Evolutionary conservation across 2,329 filamentous ascomycete species (phyloP).

Genomic region (Penicillium paneum): DNA sequence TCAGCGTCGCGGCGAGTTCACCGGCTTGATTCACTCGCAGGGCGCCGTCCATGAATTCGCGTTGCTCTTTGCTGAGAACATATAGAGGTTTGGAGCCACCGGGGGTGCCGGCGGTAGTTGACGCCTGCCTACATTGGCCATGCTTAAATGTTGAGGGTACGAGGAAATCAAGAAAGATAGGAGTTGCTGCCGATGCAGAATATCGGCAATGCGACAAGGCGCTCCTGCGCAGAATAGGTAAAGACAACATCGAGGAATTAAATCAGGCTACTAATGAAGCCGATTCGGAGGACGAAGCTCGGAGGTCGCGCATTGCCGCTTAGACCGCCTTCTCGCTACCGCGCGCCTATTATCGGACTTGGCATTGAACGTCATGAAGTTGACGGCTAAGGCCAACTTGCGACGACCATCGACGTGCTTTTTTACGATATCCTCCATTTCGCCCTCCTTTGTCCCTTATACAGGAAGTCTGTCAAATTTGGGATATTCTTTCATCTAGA

Average conservation of each 20-base stretch:
- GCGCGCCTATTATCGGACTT: constrained; percentile 34
- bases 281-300: background rate
- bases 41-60: constrained; percentile 71
- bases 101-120: constrained; percentile 27
- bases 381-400: constrained; percentile 23
- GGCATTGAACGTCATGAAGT: constrained; percentile 34
- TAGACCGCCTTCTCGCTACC: constrained; percentile 22
- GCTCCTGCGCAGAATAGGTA: constrained; percentile 23
- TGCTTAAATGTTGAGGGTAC: constrained; percentile 29
- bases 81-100: constrained; percentile 40
- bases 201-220: constrained; percentile 14
- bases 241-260: constrained; percentile 22
- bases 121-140: constrained; percentile 27
- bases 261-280: background rate
- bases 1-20: constrained; percentile 92
- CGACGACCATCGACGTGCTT: constrained; percentile 16
- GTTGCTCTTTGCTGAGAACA: constrained; percentile 66
- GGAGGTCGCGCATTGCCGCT: background rate
- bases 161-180: constrained; percentile 39
- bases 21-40: constrained; percentile 96
- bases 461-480: constrained; percentile 2
- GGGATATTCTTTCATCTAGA: background rate
- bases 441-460: constrained; percentile 9
- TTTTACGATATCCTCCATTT: constrained; percentile 17
- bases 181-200: constrained; percentile 13